phyloP scores from a whole-genome alignment of 2,329 filamentous ascomycete species.

The Aspergillus hiratsukae region DNA sequence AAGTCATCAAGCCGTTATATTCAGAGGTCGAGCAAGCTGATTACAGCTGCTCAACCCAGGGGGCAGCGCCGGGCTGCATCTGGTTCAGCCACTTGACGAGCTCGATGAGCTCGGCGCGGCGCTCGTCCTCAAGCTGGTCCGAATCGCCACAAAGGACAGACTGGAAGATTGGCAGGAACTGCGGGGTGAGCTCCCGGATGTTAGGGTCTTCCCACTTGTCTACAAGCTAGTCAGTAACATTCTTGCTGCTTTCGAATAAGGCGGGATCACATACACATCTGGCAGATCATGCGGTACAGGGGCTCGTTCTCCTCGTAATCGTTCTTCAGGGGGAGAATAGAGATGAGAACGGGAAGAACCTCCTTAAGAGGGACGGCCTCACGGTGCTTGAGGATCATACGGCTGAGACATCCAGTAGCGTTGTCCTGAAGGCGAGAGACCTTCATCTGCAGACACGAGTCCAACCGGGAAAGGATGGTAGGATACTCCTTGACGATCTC shows the following conservation, averaged over 20 bases:
- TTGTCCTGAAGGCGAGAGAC: slow-evolving; percentile 87
- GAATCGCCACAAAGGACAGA: slow-evolving; percentile 42
- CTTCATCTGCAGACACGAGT: slow-evolving; percentile 72
- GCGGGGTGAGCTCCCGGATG: slow-evolving; percentile 43
- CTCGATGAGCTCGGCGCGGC: slow-evolving; percentile 43
- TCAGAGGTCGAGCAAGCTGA: neutral
- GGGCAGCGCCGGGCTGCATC: slow-evolving; percentile 38
- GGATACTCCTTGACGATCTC: slow-evolving; percentile 72
- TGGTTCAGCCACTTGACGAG: slow-evolving; percentile 47
- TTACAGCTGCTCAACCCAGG: slow-evolving; percentile 38
- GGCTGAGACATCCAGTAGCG: slow-evolving; percentile 81
- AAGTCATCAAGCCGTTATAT: slow-evolving; percentile 16
- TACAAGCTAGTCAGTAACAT: slow-evolving; percentile 17
- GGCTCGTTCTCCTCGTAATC: slow-evolving; percentile 97
- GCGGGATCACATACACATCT: slow-evolving; percentile 63
- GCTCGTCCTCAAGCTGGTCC: slow-evolving; percentile 47
- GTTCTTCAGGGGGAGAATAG: slow-evolving; percentile 79
- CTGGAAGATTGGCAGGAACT: slow-evolving; percentile 46
- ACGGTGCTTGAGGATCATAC: slow-evolving; percentile 89
- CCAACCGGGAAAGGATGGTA: slow-evolving; percentile 76
- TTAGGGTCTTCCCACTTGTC: slow-evolving; percentile 46
- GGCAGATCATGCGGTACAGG: slow-evolving; percentile 83
- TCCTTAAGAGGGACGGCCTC: slow-evolving; percentile 74
- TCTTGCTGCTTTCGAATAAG: neutral
- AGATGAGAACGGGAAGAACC: slow-evolving; percentile 74